These are phyloP conservation scores for Ceriops zippeliana DNA, from an alignment of 345 rosid species.

Conservation along the genomic window DNA sequence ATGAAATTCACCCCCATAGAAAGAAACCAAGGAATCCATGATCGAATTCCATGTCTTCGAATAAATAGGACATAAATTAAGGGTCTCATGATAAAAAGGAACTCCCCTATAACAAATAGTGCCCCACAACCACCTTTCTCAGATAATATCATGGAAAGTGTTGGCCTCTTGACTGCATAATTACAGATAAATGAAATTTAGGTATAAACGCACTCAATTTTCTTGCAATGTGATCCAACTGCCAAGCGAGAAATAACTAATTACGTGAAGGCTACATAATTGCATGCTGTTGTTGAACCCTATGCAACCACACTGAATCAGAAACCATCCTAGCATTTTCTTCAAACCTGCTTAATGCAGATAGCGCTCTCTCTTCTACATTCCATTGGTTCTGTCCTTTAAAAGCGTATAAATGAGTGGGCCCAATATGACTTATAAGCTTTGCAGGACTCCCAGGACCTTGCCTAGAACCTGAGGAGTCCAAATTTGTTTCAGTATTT, in stretches of 20 bases:
- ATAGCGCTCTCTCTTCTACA: conserved; percentile 73
- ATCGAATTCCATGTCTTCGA: conserved; percentile 66
- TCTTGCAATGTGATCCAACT: no score
- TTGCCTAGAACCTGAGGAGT: conserved; percentile 35
- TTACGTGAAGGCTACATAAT: conserved; percentile 55
- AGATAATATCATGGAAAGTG: conserved; percentile 51
- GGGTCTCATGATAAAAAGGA: conserved; percentile 76
- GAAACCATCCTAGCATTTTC: conserved; percentile 62
- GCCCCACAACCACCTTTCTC: conserved; percentile 65
- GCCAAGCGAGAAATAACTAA: not conserved
- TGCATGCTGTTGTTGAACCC: conserved; percentile 62
- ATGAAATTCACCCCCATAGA: conserved; percentile 63
- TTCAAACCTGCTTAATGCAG: conserved; percentile 72
- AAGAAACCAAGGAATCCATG: conserved; percentile 93
- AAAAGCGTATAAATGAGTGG: conserved; percentile 22
- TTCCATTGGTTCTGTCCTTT: conserved; percentile 45
- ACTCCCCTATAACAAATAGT: conserved; percentile 62
- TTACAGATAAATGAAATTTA: conserved; percentile 9
- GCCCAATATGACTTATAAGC: conserved; percentile 29
- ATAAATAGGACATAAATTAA: conserved; percentile 79
- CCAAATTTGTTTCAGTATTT: conserved; percentile 47
- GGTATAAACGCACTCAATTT: not conserved
- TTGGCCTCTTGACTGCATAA: conserved; percentile 35
- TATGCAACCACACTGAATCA: conserved; percentile 46
- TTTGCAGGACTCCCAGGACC: conserved; percentile 14